These are phyloP conservation scores for Colletotrichum costaricense DNA, from an alignment of 2,329 filamentous ascomycete genomes.

Conservation along the genomic window DNA sequence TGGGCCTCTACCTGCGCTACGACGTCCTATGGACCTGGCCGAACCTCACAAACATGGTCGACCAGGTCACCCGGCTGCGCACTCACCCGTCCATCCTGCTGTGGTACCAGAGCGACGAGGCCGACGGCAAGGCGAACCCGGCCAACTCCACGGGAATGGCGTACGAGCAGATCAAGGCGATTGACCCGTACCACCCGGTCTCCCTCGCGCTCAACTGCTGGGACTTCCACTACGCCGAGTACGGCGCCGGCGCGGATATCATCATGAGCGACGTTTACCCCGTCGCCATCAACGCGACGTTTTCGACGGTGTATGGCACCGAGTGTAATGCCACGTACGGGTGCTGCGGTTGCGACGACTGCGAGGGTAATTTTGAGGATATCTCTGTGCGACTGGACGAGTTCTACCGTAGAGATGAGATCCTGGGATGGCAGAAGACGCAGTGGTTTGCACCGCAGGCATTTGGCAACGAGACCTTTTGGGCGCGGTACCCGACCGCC, in stretches of 20 bases:
- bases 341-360: constrained; percentile 73
- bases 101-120: constrained; percentile 34
- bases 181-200: constrained; percentile 72
- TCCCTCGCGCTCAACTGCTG: constrained; percentile 70
- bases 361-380: constrained; percentile 63
- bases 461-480: constrained; percentile 60
- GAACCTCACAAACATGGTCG: constrained; percentile 19
- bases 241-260: constrained; percentile 66
- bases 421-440: constrained; percentile 57
- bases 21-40: constrained; percentile 34
- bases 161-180: constrained; percentile 55
- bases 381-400: constrained; percentile 56
- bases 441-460: constrained; percentile 59
- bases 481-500: constrained; percentile 56
- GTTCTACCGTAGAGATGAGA: constrained; percentile 49
- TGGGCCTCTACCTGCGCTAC: constrained; percentile 43
- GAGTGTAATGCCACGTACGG: constrained; percentile 69
- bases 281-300: constrained; percentile 66
- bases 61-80: constrained; percentile 27
- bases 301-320: constrained; percentile 64
- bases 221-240: constrained; percentile 69
- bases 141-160: constrained; percentile 57
- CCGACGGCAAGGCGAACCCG: constrained; percentile 48
- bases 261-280: constrained; percentile 71
- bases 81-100: constrained; percentile 27